Conservation (phyloP, 1,139 yeast species). For the Blastobotrys persicus region DNA sequence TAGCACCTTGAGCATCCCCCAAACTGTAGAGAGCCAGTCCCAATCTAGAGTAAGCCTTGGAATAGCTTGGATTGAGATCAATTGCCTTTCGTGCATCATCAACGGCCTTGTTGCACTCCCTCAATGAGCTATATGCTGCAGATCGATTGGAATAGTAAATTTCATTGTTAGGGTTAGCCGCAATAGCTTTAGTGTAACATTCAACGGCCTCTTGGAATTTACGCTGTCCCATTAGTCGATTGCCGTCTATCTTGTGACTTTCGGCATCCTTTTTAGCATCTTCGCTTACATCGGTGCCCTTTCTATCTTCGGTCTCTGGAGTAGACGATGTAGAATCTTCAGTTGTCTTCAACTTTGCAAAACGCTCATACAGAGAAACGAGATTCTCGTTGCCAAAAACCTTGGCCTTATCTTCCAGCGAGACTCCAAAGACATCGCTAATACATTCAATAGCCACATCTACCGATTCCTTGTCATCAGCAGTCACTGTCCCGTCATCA, state of each 20-base stretch:
- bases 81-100: slow-evolving; percentile 82
- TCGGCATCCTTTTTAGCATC: slow-evolving; percentile 70
- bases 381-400: slow-evolving; percentile 49
- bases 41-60: slow-evolving; percentile 92
- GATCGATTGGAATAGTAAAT: slow-evolving; percentile 93
- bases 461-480: slow-evolving; percentile 85
- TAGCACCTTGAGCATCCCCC: slow-evolving; percentile 83
- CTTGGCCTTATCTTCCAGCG: slow-evolving; percentile 41
- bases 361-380: slow-evolving; percentile 32
- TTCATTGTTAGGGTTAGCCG: slow-evolving; percentile 65
- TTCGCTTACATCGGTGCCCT: slow-evolving; percentile 40
- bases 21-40: slow-evolving; percentile 91
- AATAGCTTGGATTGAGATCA: slow-evolving; percentile 69
- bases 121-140: slow-evolving; percentile 85
- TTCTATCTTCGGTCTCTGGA: slow-evolving; percentile 16
- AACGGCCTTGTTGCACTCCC: slow-evolving; percentile 74
- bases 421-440: slow-evolving; percentile 79
- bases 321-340: slow-evolving; percentile 6
- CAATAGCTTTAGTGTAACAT: slow-evolving; percentile 81
- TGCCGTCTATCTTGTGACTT: slow-evolving; percentile 81
- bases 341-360: slow-evolving; percentile 15
- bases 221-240: slow-evolving; percentile 81
- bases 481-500: slow-evolving; percentile 60
- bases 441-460: slow-evolving; percentile 94
- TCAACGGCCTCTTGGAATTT: slow-evolving; percentile 68